phyloP scores from a whole-genome alignment of 106 monocot species.

The Gastrodia elata region DNA sequence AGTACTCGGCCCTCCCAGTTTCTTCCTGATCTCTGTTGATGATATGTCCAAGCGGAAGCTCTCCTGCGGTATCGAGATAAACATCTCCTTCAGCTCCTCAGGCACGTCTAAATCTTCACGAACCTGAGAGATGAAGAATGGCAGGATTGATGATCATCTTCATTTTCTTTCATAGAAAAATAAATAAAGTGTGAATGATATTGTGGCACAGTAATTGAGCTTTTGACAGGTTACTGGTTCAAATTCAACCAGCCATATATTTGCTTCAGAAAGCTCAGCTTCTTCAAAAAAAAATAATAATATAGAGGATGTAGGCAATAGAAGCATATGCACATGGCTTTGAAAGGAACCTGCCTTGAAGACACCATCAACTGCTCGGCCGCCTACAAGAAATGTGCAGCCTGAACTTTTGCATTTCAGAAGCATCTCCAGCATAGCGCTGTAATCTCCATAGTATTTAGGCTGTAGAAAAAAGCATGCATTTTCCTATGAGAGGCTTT shows the following conservation, averaged over 20 bases:
- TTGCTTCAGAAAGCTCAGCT: too few relatives aligned
- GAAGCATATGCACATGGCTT: too few relatives aligned
- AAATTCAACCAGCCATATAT: too few relatives aligned
- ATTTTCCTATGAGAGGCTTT: background rate
- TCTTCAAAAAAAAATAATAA: too few relatives aligned
- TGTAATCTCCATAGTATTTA: slow-evolving; percentile 68
- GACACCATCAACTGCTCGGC: slow-evolving; percentile 69
- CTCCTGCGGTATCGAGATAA: slow-evolving; percentile 73
- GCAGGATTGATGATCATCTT: too few relatives aligned
- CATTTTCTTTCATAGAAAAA: background rate
- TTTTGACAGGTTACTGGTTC: too few relatives aligned
- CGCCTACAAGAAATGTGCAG: slow-evolving; percentile 78
- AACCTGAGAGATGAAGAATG: slow-evolving; percentile 34
- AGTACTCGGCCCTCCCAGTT: slow-evolving; percentile 9
- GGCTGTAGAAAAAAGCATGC: slow-evolving; percentile 26
- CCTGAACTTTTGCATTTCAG: slow-evolving; percentile 55
- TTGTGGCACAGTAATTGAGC: too few relatives aligned
- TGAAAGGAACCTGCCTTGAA: slow-evolving; percentile 59
- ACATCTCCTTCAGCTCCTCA: slow-evolving; percentile 64
- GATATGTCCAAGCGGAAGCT: slow-evolving; percentile 81
- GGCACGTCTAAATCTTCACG: slow-evolving; percentile 86
- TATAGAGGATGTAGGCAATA: too few relatives aligned
- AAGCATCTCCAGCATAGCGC: slow-evolving; percentile 62
- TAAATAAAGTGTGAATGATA: background rate
- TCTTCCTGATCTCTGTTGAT: slow-evolving; percentile 79